These are phyloP conservation scores for Solanum paucissectum DNA, from an alignment of 257 asterid genomes.

Conservation along the genomic window DNA sequence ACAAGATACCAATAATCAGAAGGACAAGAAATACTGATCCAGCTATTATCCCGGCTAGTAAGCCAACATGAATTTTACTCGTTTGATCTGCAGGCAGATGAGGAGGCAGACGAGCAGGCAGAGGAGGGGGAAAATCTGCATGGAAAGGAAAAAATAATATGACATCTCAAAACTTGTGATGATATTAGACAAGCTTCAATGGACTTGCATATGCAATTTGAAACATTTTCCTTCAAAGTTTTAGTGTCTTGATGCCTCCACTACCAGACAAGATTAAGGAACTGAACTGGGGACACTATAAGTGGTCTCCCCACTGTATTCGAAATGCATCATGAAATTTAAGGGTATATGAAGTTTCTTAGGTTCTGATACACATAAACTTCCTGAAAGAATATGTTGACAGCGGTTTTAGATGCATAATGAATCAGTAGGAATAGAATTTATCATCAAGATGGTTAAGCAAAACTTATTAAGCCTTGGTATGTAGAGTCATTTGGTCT, in stretches of 20 bases:
- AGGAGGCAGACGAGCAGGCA: conserved; percentile 13
- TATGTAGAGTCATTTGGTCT: not conserved
- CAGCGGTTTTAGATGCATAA: not conserved
- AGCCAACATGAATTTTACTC: conserved; percentile 14
- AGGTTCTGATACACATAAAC: not conserved
- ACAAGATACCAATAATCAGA: conserved; percentile 33
- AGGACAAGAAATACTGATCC: conserved; percentile 37
- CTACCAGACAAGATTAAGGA: not conserved
- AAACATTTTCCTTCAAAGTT: not conserved
- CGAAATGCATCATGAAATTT: not conserved
- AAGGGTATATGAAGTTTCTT: not conserved
- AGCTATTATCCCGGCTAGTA: conserved; percentile 28
- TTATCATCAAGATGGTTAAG: not conserved
- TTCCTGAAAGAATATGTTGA: not conserved
- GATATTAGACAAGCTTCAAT: not conserved
- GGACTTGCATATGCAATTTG: not conserved
- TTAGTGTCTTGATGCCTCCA: not conserved
- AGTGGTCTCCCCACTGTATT: not conserved
- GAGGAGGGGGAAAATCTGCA: conserved; percentile 72
- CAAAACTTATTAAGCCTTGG: not conserved
- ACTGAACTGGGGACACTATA: not conserved
- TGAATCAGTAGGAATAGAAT: not conserved
- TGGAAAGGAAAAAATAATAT: not conserved
- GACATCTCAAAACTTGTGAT: not conserved
- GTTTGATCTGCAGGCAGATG: conserved; percentile 14